Percentiles rank a stretch among this genome's conserved stretches.
Evolutionary conservation across 768 basidiomycete genomes (phyloP).

Genomic region (Trametes punicea): DNA sequence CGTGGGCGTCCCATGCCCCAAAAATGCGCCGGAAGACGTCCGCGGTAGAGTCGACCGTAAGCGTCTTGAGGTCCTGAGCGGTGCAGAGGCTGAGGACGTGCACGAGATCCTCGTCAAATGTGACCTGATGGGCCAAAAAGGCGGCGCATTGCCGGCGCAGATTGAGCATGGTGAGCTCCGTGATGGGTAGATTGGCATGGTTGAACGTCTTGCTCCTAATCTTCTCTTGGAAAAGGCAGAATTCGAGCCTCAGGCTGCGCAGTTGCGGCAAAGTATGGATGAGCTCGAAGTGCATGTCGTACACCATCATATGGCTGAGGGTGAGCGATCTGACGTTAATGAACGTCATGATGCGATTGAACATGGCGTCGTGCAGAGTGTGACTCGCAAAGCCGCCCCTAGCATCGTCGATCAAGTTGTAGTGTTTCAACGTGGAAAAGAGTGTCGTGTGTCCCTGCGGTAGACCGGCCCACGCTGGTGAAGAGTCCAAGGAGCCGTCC

Average conservation of each 20-base stretch:
- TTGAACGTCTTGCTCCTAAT: conserved; percentile 16
- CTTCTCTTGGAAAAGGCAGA: conserved; percentile 34
- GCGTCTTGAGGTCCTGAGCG: conserved; percentile 35
- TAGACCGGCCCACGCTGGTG: background rate
- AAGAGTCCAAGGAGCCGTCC: background rate
- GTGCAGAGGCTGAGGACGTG: conserved; percentile 33
- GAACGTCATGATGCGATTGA: conserved; percentile 30
- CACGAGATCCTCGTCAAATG: conserved; percentile 20
- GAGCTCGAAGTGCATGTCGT: conserved; percentile 33
- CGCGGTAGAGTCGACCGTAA: conserved; percentile 44
- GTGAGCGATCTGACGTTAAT: conserved; percentile 36
- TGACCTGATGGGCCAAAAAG: conserved; percentile 11
- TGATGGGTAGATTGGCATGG: conserved; percentile 39
- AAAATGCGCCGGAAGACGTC: conserved; percentile 35
- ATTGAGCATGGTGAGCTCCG: conserved; percentile 39
- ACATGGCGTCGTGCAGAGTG: conserved; percentile 18
- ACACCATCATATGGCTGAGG: conserved; percentile 37
- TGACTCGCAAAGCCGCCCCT: conserved; percentile 8
- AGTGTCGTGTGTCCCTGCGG: background rate
- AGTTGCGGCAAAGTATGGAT: conserved; percentile 39
- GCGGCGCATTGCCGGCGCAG: conserved; percentile 27
- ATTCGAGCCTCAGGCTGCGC: conserved; percentile 39
- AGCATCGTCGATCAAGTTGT: conserved; percentile 5
- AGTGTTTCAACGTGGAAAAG: conserved; percentile 9
- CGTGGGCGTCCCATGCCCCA: conserved; percentile 11